Evolutionary conservation across 805 yeast genomes (phyloP), one percentile per base, ranked within the genome.

Genomic region (Isabelozyma heimii): DNA sequence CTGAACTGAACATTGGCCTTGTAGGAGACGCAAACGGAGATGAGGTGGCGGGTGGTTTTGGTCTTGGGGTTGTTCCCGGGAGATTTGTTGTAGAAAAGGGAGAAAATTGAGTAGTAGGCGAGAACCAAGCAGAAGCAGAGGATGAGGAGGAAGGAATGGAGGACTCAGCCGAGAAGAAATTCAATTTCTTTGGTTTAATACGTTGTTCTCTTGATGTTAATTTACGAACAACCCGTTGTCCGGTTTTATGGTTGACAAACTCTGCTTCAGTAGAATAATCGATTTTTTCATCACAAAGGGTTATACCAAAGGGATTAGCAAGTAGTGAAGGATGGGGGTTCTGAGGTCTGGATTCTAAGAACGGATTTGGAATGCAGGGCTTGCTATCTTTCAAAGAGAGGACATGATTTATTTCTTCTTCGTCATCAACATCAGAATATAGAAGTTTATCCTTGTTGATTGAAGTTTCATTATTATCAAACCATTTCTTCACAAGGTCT

Each of bases 211-310:
- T 52, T 13, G 62, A 63, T 17, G 67, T 60, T 38, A 75, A 52
- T 30, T 57, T 54, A 43, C 60, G 56, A 8, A 63, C 56, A 6
- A 63, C 57, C 26, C 63, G 64, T 48, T 73, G 63, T 2, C 80
- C 81, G 0, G 78, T 75, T 45, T 67, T 69, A 49, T 65, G 69
- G 57, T 76, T 69, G 30, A 75, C 54, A 50, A 67, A 58, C 51
- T 77, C 80, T 45, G 72, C 60, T 43, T 70, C 73, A 13, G 69
- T 61, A 16, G 67, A 69, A 49, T 66, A 72, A 45, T 68, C 65
- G 44, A 60, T 40, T n/a, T 16, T 17, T 10, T 39, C 62, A 49
- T 8, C 59, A 51, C 17, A 47, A 44, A 30, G 51, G 53, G 9
- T 24, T 13, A 33, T 42, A 8, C 50, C 45, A 28, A 45, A 48